Evolutionary conservation across 169 alveolate genomes (phyloP), one percentile per base, ranked within the genome.

Genomic region (Haemoproteus tartakovskyi): DNA sequence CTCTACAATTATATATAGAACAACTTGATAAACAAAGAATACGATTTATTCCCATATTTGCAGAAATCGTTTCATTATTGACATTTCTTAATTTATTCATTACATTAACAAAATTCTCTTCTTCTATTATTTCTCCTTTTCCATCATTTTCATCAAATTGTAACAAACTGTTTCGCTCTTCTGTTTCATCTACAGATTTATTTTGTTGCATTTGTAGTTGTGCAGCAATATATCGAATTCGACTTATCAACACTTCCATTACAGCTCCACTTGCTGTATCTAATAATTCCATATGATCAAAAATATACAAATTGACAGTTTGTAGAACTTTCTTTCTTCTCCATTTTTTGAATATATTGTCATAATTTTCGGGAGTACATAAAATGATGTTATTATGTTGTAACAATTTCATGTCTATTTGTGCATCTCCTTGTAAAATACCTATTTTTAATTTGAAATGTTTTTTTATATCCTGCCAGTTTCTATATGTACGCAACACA

Each of bases 321-420:
- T 90, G 92, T 0, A 94, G 61, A 16, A 85, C 85, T 78, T 88
- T 87, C 70, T 88, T 89, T n/a, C 78, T 78, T 45, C 89, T 91
- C 97, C 98, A 95, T 50, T 95, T 92, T 79, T 97, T 91, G 0
- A 96, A 87, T n/a, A 95, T 81, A 38, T 90, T 89, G 74, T 96
- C 97, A 96, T 96, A 95, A 36, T 93, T 93, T 38, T 92, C 94
- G 0, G 98, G 96, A 12, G 96, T 96, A n/a, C 95, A 63, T 3
- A 95, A 87, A 54, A 94, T 90, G 3, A 96, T 90, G 61, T 92
- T 87, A 33, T 88, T 79, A 5, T 79, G 52, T 56, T 87, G 85
- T 18, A 94, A 63, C n/a, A 87, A 47, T 51, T 89, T 90, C 46
- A 88, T 80, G 83, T 94, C 98, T 16, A 92, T 80, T 48, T 88